A percentile compares a stretch with the other conserved stretches of the same genome.
phyloP scores from a whole-genome alignment of 73 alveolate species.

The Paramecium bursaria region DNA sequence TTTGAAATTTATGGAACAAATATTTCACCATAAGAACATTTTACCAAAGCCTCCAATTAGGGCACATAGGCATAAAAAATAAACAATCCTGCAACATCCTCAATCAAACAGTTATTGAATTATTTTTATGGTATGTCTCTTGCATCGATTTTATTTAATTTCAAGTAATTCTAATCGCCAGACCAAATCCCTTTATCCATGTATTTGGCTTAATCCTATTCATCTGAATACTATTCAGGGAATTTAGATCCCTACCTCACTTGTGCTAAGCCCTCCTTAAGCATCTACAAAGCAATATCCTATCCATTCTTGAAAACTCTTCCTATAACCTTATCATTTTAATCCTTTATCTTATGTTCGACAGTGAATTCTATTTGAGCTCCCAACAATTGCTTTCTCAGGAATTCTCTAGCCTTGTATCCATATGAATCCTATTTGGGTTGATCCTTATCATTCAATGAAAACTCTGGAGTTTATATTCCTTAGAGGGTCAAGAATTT shows the following conservation, averaged over 20 bases:
- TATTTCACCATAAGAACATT: conserved; percentile 55
- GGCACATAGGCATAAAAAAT: conserved; percentile 52
- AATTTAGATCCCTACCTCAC: conserved; percentile 12
- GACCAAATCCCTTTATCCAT: conserved; percentile 43
- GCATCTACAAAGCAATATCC: conserved; percentile 20
- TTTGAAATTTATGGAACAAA: conserved; percentile 32
- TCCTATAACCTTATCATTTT: conserved; percentile 54
- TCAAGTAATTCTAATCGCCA: background rate
- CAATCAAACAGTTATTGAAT: conserved; percentile 25
- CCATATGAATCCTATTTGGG: conserved; percentile 77
- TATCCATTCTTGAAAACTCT: conserved; percentile 60
- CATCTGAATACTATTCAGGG: conserved; percentile 16
- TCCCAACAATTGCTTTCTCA: conserved; percentile 76
- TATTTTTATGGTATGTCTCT: background rate
- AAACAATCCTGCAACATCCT: conserved; percentile 53
- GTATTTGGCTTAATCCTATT: background rate
- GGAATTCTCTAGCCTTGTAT: conserved; percentile 75
- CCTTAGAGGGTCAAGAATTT: conserved; percentile 41
- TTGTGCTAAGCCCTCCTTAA: conserved; percentile 47
- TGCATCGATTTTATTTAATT: conserved; percentile 21
- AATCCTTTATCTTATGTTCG: conserved; percentile 65
- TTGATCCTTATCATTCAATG: conserved; percentile 62
- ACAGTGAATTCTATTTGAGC: conserved; percentile 72
- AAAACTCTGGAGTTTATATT: conserved; percentile 45
- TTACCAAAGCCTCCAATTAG: conserved; percentile 21